Evolutionary conservation across 2,329 filamentous ascomycete species (phyloP), one percentile per base, ranked within the genome.

Genomic region (Ustilaginoidea virens): DNA sequence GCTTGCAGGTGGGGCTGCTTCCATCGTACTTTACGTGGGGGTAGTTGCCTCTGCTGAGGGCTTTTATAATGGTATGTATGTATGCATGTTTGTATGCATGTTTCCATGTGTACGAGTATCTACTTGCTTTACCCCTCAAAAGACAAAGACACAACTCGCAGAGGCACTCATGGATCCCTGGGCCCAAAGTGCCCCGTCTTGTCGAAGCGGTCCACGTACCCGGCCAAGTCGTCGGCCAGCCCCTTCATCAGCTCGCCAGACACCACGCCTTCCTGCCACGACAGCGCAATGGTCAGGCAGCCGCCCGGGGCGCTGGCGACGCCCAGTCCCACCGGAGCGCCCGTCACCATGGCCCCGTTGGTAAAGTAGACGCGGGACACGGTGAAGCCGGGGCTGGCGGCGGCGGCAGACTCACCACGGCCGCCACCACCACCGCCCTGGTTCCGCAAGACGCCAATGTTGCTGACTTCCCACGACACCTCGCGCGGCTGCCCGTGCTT

Each of bases 401-500:
- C 18, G 7, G 38, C 6, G 7, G 6, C 18, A 10, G 27, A 12
- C 6, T 20, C 10, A 14, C 5, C 12, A 21, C 8, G 8, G n/a
- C 8, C 19, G n/a, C 8, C 19, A 1, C 8, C 3, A 21, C 8
- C 19, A 21, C 3, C 8, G n/a, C 19, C 3, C 3, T 8, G 5
- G 23, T 36, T 31, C 5, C 46, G 40, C n/a, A 63, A 40, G 10
- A 49, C 48, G 1, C 68, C 67, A 5, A 69, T 34, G 39, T 71
- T 73, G 34, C 61, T 69, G 4, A 71, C 39, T 35, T 63, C 60
- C 58, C 64, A 71, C 1, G 61, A 59, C 3, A 39, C 39, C 2
- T 49, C 42, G 7, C 64, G 54, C 9, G 47, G 39, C 30, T 49
- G 43, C 1, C 63, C 63, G 11, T 67, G 41, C 38, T 58, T 59